Conservation (phyloP, 169 alveolate species). For the Cardiosporidium cionae region DNA sequence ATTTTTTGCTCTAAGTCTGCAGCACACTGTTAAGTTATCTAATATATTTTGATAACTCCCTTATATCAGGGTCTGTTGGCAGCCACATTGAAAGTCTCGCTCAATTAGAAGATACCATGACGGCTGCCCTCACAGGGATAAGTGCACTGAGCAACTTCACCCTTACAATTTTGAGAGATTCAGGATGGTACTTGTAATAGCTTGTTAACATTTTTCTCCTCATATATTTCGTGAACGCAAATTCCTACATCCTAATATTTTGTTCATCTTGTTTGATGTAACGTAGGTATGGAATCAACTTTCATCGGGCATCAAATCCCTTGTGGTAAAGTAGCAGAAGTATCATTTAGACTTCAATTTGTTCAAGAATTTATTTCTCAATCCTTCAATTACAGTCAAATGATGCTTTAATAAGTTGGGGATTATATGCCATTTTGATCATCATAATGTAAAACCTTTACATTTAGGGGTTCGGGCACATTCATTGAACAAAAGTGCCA, state of each 20-base stretch:
- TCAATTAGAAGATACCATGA: neutral
- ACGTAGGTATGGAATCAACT: neutral
- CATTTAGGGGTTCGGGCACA: neutral
- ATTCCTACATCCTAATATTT: too few relatives aligned
- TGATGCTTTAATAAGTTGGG: too few relatives aligned
- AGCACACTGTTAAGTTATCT: too few relatives aligned
- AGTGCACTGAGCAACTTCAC: neutral
- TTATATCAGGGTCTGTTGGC: neutral
- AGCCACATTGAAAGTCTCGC: neutral
- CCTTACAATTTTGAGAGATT: neutral
- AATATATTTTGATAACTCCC: too few relatives aligned
- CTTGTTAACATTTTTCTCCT: neutral
- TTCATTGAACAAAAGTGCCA: neutral
- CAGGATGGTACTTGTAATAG: neutral
- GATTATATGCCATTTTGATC: too few relatives aligned
- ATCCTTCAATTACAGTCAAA: too few relatives aligned
- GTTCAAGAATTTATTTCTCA: too few relatives aligned
- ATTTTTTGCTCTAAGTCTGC: too few relatives aligned
- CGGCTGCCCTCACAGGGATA: neutral
- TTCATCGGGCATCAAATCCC: neutral
- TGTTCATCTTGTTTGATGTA: too few relatives aligned
- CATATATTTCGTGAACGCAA: too few relatives aligned
- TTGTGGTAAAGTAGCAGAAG: neutral
- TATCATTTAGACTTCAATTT: neutral
- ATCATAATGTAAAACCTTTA: too few relatives aligned